Evolutionary conservation across 805 yeast genomes (phyloP).

Genomic region (Candida palmyrensis): DNA sequence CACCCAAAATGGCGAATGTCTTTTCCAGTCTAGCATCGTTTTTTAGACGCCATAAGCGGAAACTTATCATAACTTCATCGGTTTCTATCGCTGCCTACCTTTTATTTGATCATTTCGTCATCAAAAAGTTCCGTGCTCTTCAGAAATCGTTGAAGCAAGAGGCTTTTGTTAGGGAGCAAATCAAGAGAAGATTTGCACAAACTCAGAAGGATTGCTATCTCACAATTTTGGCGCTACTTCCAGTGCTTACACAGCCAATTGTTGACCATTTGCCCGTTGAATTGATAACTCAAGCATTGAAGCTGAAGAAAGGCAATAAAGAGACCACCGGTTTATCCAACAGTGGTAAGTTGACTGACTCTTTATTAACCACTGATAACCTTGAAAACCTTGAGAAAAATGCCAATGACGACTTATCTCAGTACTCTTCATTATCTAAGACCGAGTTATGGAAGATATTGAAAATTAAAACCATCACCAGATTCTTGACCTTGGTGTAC

Average conservation of each 20-base stretch:
- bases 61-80: constrained; percentile 28
- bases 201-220: constrained; percentile 86
- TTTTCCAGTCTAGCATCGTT: constrained; percentile 36
- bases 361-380: constrained; percentile 40
- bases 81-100: constrained; percentile 31
- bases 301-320: constrained; percentile 44
- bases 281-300: constrained; percentile 61
- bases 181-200: constrained; percentile 79
- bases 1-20: constrained; percentile 28
- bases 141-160: constrained; percentile 38
- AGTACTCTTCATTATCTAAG: constrained; percentile 27
- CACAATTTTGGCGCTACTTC: constrained; percentile 77
- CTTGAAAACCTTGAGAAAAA: constrained; percentile 26
- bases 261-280: constrained; percentile 65
- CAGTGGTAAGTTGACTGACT: constrained; percentile 33
- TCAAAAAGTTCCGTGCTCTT: constrained; percentile 33
- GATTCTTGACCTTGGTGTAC: constrained; percentile 69
- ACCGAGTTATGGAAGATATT: constrained; percentile 76
- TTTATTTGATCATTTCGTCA: constrained; percentile 33
- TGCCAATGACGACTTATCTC: constrained; percentile 16
- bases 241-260: constrained; percentile 66
- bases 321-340: constrained; percentile 14
- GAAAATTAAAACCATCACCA: constrained; percentile 66
- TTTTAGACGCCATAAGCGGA: constrained; percentile 36
- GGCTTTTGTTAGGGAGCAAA: constrained; percentile 41